phyloP scores from a whole-genome alignment of 306 rosid species.

The Cucumis cinereus region DNA sequence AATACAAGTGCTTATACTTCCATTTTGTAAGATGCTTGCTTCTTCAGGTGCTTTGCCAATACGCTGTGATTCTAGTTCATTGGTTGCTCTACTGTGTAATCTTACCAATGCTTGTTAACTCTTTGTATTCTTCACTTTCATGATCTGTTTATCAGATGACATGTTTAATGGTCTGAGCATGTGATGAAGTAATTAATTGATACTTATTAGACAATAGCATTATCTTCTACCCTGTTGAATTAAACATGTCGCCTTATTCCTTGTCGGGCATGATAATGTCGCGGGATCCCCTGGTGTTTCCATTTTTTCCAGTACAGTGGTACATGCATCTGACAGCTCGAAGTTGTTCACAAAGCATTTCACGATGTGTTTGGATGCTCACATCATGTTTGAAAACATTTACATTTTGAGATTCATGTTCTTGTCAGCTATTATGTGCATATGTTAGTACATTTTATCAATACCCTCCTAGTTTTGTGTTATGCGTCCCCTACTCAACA shows the following conservation, averaged over 20 bases:
- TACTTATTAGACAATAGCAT: background rate
- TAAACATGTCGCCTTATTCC: background rate
- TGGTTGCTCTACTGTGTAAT: background rate
- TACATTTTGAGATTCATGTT: background rate
- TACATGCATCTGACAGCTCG: slow-evolving; percentile 8
- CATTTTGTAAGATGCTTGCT: background rate
- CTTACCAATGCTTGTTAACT: background rate
- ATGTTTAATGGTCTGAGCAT: slow-evolving; percentile 1
- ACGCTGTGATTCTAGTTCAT: background rate
- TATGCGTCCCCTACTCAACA: background rate
- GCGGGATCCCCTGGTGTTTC: background rate
- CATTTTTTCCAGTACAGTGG: background rate
- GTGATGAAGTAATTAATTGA: background rate
- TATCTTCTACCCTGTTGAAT: background rate
- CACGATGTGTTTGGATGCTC: background rate
- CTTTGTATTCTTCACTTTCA: background rate
- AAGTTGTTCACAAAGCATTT: background rate
- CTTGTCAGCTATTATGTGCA: background rate
- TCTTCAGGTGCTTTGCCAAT: background rate
- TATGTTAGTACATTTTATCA: background rate
- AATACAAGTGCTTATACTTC: background rate
- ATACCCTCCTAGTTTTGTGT: background rate
- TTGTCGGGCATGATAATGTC: background rate
- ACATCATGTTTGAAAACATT: background rate
- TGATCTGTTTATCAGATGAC: background rate